These are phyloP conservation scores for Melaleuca alternifolia DNA, from an alignment of 345 rosid genomes.

Conservation along the genomic window DNA sequence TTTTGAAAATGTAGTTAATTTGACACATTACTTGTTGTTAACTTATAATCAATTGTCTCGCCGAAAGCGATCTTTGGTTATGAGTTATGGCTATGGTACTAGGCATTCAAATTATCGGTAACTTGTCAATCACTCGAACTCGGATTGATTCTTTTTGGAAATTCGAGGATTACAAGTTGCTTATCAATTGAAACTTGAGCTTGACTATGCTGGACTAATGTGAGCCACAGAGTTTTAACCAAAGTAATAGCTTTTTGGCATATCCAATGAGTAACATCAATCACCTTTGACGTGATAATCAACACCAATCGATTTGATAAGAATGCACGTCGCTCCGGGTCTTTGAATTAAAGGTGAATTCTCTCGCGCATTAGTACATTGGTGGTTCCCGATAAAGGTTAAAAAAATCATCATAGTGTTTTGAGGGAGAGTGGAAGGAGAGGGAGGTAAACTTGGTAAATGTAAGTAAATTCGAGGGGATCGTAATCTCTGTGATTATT, in stretches of 20 bases:
- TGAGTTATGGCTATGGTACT: background rate
- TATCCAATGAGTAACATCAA: background rate
- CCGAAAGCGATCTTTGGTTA: background rate
- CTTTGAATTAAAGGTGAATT: background rate
- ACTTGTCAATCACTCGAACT: background rate
- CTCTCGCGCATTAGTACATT: background rate
- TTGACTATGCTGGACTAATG: background rate
- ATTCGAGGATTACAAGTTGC: background rate
- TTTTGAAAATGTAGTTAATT: rapidly evolving
- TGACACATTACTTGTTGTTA: background rate
- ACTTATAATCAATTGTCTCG: background rate
- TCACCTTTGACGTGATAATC: background rate
- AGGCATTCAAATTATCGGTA: background rate
- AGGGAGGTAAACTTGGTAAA: background rate
- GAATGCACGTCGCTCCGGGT: background rate
- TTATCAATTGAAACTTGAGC: background rate
- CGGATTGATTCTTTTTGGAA: background rate
- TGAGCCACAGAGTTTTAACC: background rate
- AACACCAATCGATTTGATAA: background rate
- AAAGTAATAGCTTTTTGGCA: background rate
- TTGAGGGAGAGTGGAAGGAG: background rate
- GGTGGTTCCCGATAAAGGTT: background rate
- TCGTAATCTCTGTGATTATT: background rate
- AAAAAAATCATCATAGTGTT: background rate
- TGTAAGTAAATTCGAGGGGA: background rate